These are phyloP conservation scores for Melanomma pulvis-pyrius DNA, from an alignment of 495 filamentous ascomycete genomes.

Conservation along the genomic window DNA sequence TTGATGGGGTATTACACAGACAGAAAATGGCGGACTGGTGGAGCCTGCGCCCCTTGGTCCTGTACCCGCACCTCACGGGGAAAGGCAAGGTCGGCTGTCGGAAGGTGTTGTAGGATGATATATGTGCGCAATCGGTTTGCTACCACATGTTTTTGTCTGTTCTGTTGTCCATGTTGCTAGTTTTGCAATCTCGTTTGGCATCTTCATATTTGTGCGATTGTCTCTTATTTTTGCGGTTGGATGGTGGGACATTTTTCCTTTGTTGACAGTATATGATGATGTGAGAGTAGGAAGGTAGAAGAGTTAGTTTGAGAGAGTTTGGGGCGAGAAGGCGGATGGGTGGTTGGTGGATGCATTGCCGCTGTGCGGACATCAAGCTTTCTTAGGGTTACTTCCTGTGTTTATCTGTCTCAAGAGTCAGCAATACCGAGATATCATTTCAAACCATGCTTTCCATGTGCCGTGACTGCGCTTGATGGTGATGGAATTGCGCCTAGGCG, in stretches of 20 bases:
- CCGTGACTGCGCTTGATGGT: neutral
- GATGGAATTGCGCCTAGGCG: neutral
- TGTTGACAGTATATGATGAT: neutral
- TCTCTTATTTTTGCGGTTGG: neutral
- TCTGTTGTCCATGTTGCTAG: conserved; percentile 7
- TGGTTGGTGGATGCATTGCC: conserved; percentile 12
- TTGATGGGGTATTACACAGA: neutral
- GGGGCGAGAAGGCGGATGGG: neutral
- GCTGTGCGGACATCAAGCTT: conserved; percentile 27
- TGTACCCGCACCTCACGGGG: neutral
- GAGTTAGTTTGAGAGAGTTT: neutral
- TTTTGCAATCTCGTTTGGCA: conserved; percentile 4
- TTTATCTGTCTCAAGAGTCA: conserved; percentile 24
- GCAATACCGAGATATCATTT: conserved; percentile 23
- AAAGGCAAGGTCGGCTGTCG: neutral
- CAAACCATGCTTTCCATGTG: neutral
- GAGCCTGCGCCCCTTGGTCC: neutral
- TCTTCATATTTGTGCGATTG: conserved; percentile 8
- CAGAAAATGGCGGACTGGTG: conserved; percentile 13
- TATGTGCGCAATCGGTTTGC: conserved; percentile 2
- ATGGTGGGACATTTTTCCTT: neutral
- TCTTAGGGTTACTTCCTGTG: conserved; percentile 10
- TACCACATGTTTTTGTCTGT: conserved; percentile 5
- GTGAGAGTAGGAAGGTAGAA: neutral
- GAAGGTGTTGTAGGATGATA: conserved; percentile 15